Conservation (phyloP, 164 flowering plant species). For the Amborella trichopoda region DNA sequence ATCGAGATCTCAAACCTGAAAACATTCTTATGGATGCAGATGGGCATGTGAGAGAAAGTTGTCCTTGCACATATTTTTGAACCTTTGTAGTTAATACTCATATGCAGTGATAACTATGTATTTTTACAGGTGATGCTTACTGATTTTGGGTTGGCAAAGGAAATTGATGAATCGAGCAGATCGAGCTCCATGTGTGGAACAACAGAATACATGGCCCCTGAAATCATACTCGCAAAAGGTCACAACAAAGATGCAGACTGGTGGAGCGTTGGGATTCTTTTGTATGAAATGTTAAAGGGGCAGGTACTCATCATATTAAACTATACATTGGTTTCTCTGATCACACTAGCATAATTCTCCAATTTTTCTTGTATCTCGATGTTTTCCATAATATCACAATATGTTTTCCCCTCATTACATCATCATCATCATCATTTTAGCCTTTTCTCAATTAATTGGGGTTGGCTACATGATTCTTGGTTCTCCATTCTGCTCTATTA, state of each 20-base stretch:
- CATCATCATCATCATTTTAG: no score
- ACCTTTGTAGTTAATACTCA: no score
- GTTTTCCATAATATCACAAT: no score
- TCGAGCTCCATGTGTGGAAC: slow-evolving; percentile 90
- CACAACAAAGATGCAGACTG: slow-evolving; percentile 88
- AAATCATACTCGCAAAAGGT: slow-evolving; percentile 61
- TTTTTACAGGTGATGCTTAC: slow-evolving; percentile 61
- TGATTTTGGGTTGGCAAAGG: slow-evolving; percentile 87
- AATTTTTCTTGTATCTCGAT: no score
- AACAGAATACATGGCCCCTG: slow-evolving; percentile 94
- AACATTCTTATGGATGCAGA: slow-evolving; percentile 88
- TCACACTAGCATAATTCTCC: no score
- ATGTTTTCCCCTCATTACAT: no score
- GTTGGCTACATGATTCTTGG: no score
- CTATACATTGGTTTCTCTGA: background rate
- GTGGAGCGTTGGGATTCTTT: slow-evolving; percentile 84
- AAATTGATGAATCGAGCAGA: slow-evolving; percentile 64
- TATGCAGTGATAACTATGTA: no score
- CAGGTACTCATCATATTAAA: slow-evolving; percentile 34
- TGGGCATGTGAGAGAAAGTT: slow-evolving; percentile 85
- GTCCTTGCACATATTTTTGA: no score
- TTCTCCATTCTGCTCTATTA: no score
- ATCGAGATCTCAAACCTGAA: slow-evolving; percentile 94
- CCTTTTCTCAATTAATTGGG: no score
- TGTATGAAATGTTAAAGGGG: slow-evolving; percentile 75